phyloP scores from a whole-genome alignment of 495 filamentous ascomycete genomes.

The Aspergillus kassunensis region DNA sequence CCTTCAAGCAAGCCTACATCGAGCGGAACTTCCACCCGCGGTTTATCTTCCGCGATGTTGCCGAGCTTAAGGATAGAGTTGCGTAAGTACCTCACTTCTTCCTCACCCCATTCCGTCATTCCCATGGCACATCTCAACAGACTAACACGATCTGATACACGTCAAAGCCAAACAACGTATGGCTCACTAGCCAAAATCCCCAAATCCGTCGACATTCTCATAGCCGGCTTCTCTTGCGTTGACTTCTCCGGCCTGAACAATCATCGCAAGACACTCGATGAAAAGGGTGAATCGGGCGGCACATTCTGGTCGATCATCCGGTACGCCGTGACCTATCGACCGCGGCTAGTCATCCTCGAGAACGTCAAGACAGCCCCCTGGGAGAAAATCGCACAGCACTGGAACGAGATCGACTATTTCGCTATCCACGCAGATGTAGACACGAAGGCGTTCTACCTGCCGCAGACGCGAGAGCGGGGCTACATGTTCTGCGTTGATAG shows the following conservation, averaged over 20 bases:
- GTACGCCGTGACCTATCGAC: conserved; percentile 53
- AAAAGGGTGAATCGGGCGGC: conserved; percentile 61
- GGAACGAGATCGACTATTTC: conserved; percentile 53
- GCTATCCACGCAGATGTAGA: conserved; percentile 48
- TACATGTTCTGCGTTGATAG: conserved; percentile 66
- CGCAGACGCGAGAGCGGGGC: conserved; percentile 69
- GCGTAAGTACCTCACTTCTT: conserved; percentile 51
- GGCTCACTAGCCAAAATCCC: conserved; percentile 59
- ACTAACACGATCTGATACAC: no score
- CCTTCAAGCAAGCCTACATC: conserved; percentile 78
- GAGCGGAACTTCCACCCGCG: conserved; percentile 64
- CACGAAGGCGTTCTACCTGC: conserved; percentile 73
- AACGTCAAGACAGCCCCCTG: conserved; percentile 68
- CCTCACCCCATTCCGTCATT: background rate
- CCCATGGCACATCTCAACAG: background rate
- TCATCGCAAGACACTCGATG: conserved; percentile 36
- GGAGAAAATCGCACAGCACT: conserved; percentile 48
- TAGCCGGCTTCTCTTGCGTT: conserved; percentile 75
- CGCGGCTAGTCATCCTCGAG: conserved; percentile 67
- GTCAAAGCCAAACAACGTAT: conserved; percentile 59
- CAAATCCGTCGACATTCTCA: conserved; percentile 58
- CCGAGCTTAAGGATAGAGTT: conserved; percentile 49
- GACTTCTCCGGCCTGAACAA: conserved; percentile 56
- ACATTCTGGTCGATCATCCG: conserved; percentile 63
- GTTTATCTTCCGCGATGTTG: conserved; percentile 66